A percentile compares a stretch with the other conserved stretches of the same genome.
phyloP scores from a whole-genome alignment of 306 rosid species.

The Cicer yamashitae region DNA sequence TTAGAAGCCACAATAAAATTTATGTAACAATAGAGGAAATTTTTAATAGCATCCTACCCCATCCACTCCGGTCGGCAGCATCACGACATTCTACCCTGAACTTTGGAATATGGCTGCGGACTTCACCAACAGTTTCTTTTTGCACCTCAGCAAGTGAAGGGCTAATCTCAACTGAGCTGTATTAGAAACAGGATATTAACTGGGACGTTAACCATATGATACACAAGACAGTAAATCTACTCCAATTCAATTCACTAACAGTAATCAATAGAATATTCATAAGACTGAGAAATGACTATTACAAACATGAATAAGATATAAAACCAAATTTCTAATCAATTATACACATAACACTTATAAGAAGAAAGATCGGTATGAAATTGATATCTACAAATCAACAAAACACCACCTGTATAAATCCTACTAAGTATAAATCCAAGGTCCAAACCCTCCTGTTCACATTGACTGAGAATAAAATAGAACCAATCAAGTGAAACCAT shows the following conservation, averaged over 20 bases:
- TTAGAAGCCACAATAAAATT: slow-evolving; percentile 5
- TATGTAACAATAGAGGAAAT: not conserved
- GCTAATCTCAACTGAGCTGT: slow-evolving; percentile 97
- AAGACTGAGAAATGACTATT: slow-evolving; percentile 18
- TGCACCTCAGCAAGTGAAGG: slow-evolving; percentile 87
- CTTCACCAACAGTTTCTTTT: slow-evolving; percentile 79
- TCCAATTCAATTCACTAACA: slow-evolving; percentile 15
- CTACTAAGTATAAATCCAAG: slow-evolving; percentile 5
- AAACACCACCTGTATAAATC: slow-evolving; percentile 14
- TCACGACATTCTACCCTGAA: slow-evolving; percentile 87
- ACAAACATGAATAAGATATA: slow-evolving; percentile 21
- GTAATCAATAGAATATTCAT: slow-evolving; percentile 30
- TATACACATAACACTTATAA: not conserved
- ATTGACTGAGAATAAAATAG: slow-evolving; percentile 19
- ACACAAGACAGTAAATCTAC: slow-evolving; percentile 13
- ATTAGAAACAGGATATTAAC: slow-evolving; percentile 46
- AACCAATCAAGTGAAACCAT: slow-evolving; percentile 27
- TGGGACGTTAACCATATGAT: slow-evolving; percentile 1
- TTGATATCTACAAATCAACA: slow-evolving; percentile 34
- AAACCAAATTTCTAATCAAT: not conserved
- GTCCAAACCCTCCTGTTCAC: slow-evolving; percentile 25
- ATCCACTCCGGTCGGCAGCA: slow-evolving; percentile 82
- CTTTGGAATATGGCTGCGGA: slow-evolving; percentile 80
- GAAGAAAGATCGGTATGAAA: slow-evolving; percentile 5
- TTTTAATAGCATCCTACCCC: slow-evolving; percentile 69